Percentiles rank a stretch among this genome's conserved stretches.
Evolutionary conservation across 257 asterid genomes (phyloP).

Genomic region (Nicotiana tabacum): DNA sequence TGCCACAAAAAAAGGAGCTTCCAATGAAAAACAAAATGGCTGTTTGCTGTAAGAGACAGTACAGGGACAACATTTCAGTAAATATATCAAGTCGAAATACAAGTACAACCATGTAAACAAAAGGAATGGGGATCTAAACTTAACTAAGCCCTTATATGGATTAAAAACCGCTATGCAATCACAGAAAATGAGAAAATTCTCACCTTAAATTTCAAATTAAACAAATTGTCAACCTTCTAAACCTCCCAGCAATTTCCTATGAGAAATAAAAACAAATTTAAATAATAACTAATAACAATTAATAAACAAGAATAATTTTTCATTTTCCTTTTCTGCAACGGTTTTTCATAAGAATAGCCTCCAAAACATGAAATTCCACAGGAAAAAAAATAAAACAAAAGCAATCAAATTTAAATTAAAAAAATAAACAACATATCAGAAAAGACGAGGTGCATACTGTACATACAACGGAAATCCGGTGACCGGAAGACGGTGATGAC

Average conservation of each 20-base stretch:
- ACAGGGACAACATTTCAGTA: neutral
- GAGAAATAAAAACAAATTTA: neutral
- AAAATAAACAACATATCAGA: constrained; percentile 3
- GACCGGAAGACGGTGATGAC: neutral
- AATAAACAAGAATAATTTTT: too few relatives aligned
- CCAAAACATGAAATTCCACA: neutral
- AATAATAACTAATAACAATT: neutral
- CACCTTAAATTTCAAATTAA: constrained; percentile 2
- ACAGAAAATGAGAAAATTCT: neutral
- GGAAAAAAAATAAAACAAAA: neutral
- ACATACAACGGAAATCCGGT: neutral
- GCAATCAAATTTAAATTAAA: neutral
- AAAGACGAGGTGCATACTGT: neutral
- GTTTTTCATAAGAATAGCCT: neutral
- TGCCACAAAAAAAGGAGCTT: neutral
- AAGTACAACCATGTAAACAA: neutral
- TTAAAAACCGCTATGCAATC: neutral
- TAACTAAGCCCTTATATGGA: neutral
- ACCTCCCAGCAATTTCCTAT: neutral
- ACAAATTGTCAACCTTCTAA: constrained; percentile 2
- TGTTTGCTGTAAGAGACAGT: neutral
- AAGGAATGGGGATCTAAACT: neutral
- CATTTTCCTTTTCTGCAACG: neutral
- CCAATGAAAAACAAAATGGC: neutral
- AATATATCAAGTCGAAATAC: neutral